phyloP scores from a whole-genome alignment of 2,329 filamentous ascomycete species.

The Dactylellina leptospora region DNA sequence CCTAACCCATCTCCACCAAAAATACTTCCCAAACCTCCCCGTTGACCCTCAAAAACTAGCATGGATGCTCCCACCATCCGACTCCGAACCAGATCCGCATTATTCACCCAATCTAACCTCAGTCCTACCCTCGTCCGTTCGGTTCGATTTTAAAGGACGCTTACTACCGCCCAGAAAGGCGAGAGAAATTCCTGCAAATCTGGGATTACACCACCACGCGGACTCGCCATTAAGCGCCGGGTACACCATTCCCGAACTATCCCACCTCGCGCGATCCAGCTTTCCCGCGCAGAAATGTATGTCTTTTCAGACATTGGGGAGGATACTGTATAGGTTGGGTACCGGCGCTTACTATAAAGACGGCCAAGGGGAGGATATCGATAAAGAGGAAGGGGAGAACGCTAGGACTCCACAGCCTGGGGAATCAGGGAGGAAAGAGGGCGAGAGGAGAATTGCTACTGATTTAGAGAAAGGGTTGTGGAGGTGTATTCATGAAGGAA shows the following conservation, averaged over 20 bases:
- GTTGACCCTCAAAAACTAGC: conserved; percentile 84
- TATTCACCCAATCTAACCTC: conserved; percentile 81
- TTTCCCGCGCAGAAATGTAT: conserved; percentile 89
- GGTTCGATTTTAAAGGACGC: conserved; percentile 86
- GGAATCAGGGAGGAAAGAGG: conserved; percentile 64
- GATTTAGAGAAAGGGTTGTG: conserved; percentile 81
- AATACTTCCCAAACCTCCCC: conserved; percentile 90
- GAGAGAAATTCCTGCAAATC: conserved; percentile 75
- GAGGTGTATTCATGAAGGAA: conserved; percentile 78
- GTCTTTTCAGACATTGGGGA: conserved; percentile 87
- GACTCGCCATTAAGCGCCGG: conserved; percentile 91
- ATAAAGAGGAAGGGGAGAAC: not conserved
- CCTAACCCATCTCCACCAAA: conserved; percentile 81
- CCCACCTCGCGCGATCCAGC: conserved; percentile 78
- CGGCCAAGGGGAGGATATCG: not conserved
- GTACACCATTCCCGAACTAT: conserved; percentile 88
- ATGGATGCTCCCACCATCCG: conserved; percentile 82
- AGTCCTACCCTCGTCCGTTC: conserved; percentile 78
- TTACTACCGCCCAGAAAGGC: conserved; percentile 80
- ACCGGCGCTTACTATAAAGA: conserved; percentile 63
- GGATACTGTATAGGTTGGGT: conserved; percentile 84
- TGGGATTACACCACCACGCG: conserved; percentile 91
- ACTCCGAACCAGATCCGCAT: conserved; percentile 73
- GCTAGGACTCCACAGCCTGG: not conserved
- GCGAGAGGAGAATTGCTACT: conserved; percentile 71